Evolutionary conservation across 192 early-diverging fungal genomes (phyloP).

Genomic region (Mortierella alpina): DNA sequence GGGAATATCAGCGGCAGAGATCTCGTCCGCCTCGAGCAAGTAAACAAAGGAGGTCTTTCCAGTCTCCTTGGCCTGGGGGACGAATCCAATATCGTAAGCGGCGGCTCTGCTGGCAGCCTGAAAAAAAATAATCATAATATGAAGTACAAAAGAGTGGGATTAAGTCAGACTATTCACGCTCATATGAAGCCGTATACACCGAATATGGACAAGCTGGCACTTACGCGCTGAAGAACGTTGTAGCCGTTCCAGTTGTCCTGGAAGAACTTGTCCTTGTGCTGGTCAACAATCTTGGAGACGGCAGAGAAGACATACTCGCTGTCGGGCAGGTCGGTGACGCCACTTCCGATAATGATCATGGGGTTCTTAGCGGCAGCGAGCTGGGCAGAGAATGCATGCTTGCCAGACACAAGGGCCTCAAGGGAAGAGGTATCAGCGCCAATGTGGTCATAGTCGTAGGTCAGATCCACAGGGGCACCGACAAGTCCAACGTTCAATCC

Average conservation of each 20-base stretch:
- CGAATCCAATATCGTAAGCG: conserved; percentile 92
- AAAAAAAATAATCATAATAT: conserved; percentile 4
- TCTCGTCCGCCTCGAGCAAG: conserved; percentile 93
- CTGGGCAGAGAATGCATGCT: conserved; percentile 77
- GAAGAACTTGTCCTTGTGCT: conserved; percentile 75
- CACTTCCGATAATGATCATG: conserved; percentile 89
- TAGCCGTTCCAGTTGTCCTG: conserved; percentile 87
- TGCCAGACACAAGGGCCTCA: conserved; percentile 75
- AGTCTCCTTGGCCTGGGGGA: conserved; percentile 63
- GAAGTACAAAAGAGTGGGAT: conserved; percentile 8
- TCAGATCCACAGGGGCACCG: conserved; percentile 82
- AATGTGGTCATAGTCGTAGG: conserved; percentile 92
- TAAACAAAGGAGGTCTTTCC: conserved; percentile 81
- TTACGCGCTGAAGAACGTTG: conserved; percentile 89
- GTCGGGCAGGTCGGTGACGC: conserved; percentile 80
- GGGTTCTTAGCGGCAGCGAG: conserved; percentile 91
- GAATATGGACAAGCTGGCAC: conserved; percentile 7
- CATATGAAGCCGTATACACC: neutral
- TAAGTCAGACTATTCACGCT: neutral
- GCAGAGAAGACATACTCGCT: conserved; percentile 77
- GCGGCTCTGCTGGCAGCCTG: conserved; percentile 88
- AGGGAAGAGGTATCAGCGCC: conserved; percentile 73
- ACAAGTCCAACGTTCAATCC: conserved; percentile 84
- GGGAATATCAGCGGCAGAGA: conserved; percentile 80
- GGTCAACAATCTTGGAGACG: conserved; percentile 80